Evolutionary conservation across 257 asterid species (phyloP).

Genomic region (Penstemon newberryi): DNA sequence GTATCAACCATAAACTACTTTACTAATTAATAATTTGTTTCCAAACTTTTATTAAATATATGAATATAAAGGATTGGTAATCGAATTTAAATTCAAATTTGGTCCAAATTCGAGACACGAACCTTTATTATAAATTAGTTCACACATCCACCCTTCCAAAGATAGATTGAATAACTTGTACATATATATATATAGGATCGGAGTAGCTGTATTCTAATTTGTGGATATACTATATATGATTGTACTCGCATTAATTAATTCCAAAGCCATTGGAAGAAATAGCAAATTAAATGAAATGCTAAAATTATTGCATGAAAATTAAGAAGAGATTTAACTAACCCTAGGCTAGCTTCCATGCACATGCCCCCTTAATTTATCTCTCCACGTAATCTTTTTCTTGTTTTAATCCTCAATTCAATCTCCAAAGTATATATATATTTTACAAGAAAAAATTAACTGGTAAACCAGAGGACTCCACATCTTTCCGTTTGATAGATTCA

Average conservation of each 20-base stretch:
- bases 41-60: too few species aligned
- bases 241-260: slow-evolving; percentile 40
- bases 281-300: slow-evolving; percentile 34
- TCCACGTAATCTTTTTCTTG: neutral
- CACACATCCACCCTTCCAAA: slow-evolving; percentile 20
- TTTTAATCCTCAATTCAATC: too few species aligned
- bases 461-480: slow-evolving; percentile 26
- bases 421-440: neutral
- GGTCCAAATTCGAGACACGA: too few species aligned
- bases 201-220: too few species aligned
- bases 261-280: slow-evolving; percentile 52
- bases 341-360: slow-evolving; percentile 48
- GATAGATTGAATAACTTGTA: slow-evolving; percentile 16
- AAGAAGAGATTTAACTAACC: slow-evolving; percentile 38
- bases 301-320: slow-evolving; percentile 49
- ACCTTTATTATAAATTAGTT: neutral
- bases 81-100: too few species aligned
- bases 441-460: neutral
- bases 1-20: too few species aligned
- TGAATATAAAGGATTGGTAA: too few species aligned
- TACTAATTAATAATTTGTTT: too few species aligned
- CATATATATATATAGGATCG: neutral
- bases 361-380: slow-evolving; percentile 37
- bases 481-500: neutral
- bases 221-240: slow-evolving; percentile 26